These are phyloP conservation scores for Ganoderma resinaceum DNA, from an alignment of 1,284 basidiomycete genomes.

Conservation along the genomic window DNA sequence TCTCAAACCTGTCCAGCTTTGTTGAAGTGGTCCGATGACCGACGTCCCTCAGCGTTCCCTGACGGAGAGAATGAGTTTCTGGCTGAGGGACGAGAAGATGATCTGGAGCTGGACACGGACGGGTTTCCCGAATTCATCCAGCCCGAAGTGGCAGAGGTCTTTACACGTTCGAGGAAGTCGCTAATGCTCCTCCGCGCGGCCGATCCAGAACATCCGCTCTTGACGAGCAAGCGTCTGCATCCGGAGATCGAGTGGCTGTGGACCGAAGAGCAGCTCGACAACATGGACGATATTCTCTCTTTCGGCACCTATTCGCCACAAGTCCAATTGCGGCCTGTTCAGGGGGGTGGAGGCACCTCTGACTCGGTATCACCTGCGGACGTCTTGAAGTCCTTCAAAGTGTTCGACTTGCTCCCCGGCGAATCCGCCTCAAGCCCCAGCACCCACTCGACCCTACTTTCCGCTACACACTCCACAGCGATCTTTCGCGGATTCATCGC, in stretches of 20 bases:
- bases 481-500: conserved; percentile 56
- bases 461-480: conserved; percentile 34
- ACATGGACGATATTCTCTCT: conserved; percentile 45
- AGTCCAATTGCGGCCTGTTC: not conserved
- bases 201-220: conserved; percentile 62
- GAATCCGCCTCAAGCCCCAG: conserved; percentile 22
- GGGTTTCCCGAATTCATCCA: conserved; percentile 69
- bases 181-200: conserved; percentile 67
- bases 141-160: conserved; percentile 50
- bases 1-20: conserved; percentile 14
- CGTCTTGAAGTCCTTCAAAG: conserved; percentile 54
- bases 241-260: conserved; percentile 69
- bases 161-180: conserved; percentile 71
- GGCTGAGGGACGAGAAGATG: conserved; percentile 19
- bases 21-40: conserved; percentile 22
- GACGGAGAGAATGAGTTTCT: conserved; percentile 12
- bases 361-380: conserved; percentile 9
- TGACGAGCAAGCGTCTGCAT: conserved; percentile 41
- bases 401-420: conserved; percentile 76
- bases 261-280: conserved; percentile 58
- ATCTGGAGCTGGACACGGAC: conserved; percentile 42
- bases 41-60: not conserved
- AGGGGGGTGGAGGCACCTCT: not conserved
- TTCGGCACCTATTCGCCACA: not conserved
- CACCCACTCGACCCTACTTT: conserved; percentile 7